Conservation (phyloP, 768 basidiomycete species). For the Mycena latifolia region DNA sequence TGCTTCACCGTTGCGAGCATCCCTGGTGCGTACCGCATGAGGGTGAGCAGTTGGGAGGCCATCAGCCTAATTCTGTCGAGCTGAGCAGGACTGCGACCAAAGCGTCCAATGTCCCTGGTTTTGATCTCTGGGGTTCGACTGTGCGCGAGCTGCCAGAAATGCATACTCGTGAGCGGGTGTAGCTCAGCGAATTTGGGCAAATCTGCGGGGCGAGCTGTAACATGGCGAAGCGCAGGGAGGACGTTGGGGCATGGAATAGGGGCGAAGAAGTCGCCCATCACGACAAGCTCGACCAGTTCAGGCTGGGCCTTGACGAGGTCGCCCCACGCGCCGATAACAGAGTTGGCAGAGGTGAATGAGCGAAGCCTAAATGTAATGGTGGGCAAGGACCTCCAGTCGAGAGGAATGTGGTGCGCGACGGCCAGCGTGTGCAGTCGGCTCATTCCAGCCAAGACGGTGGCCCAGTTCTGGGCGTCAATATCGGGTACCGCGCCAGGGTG, state of each 20-base stretch:
- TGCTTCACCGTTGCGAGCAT: too few species aligned
- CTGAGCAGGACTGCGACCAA: too few species aligned
- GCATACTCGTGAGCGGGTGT: background rate
- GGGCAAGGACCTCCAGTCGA: background rate
- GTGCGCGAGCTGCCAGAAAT: background rate
- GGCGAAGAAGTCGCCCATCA: background rate
- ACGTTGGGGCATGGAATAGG: background rate
- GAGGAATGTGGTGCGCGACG: background rate
- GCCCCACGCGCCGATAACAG: background rate
- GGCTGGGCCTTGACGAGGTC: background rate
- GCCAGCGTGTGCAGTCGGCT: background rate
- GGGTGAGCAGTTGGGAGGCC: too few species aligned
- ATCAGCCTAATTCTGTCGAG: too few species aligned
- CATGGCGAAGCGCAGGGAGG: background rate
- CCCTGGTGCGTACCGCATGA: too few species aligned
- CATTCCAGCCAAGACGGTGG: too few species aligned
- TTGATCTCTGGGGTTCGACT: too few species aligned
- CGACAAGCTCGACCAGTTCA: background rate
- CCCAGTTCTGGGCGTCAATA: too few species aligned
- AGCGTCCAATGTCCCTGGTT: too few species aligned
- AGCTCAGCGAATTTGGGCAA: background rate
- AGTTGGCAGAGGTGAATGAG: background rate
- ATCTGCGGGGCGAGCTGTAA: background rate
- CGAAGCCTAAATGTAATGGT: background rate
- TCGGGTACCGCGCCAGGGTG: too few species aligned